Base-by-base conservation (phyloP, 2,329 filamentous ascomycete species). In the Colletotrichum karsti region DNA sequence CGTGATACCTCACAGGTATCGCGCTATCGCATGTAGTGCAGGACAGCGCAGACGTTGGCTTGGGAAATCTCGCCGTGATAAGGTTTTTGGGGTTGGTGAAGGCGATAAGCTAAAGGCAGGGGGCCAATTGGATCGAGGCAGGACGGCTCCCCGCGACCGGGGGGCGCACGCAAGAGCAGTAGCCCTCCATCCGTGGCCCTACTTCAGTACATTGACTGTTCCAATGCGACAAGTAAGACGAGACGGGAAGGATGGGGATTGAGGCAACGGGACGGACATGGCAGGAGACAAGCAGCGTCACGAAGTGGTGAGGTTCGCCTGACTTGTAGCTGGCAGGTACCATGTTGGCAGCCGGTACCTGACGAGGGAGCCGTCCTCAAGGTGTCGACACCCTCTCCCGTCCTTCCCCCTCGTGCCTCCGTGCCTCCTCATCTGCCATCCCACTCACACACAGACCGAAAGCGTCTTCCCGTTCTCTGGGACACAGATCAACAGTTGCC, bases 61-160 rank as follows among this genome's bases (percentile, higher is more conserved):
- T 64, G 61, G 61, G n/a, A n/a, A 44, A 64, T 44, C 42, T 64
- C 44, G 42, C 54, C 33, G 30, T 64, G 44, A 59, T 64, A 35
- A 64, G 37, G 61, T 59, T 60, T 15, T 50, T n/a, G n/a, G 56
- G 48, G 30, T 26, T 35, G 18, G 33, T 50, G 33, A 18, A 22
- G 35, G 55, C 56, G 55, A 64, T 64, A 64, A 64, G 61, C 35
- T 33, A 2, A 46, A 35, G 35, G 22, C 24, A 30, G 20, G 20
- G 53, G 41, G 33, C 61, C 60, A 58, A 63, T 63, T 64, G 54
- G 42, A 26, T 51, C 12, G 18, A 8, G 44, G 41, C n/a, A 44
- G 13, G 24, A 48, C 24, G 35, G 18, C 59, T 62, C 48, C 50
- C 35, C 28, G 59, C 6, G 39, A 42, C 39, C 39, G 4, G 26